Conservation (phyloP, 352 stramenopile genomes). For the Pythium chondricola region DNA sequence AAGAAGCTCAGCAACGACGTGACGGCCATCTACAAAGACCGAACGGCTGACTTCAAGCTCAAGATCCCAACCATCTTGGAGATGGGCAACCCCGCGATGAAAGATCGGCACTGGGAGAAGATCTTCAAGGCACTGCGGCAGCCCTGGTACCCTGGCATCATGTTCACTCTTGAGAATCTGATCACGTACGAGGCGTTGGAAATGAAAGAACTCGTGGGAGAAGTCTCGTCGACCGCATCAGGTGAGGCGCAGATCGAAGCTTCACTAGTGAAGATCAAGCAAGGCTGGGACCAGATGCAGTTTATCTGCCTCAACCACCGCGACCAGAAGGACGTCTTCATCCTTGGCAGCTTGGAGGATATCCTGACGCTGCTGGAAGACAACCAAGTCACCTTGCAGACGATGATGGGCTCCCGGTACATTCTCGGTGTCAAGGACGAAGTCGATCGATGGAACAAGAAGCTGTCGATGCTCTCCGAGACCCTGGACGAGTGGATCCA, state of each 20-base stretch:
- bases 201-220: conserved; percentile 83
- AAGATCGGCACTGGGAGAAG: conserved; percentile 93
- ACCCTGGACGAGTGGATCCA: conserved; percentile 83
- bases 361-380: conserved; percentile 88
- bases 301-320: conserved; percentile 83
- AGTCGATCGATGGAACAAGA: conserved; percentile 88
- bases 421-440: conserved; percentile 89
- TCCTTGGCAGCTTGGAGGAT: conserved; percentile 88
- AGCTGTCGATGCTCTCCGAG: conserved; percentile 74
- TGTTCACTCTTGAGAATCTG: conserved; percentile 87
- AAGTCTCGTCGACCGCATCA: conserved; percentile 81
- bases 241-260: conserved; percentile 89
- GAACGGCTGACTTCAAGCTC: conserved; percentile 85
- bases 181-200: conserved; percentile 84
- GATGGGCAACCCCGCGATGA: conserved; percentile 88
- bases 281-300: conserved; percentile 83
- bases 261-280: conserved; percentile 84
- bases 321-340: conserved; percentile 84
- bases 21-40: conserved; percentile 81
- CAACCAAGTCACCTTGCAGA: conserved; percentile 89
- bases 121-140: conserved; percentile 89
- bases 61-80: conserved; percentile 90
- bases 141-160: conserved; percentile 84
- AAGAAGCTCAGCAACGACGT: conserved; percentile 92
- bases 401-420: conserved; percentile 90